phyloP scores from a whole-genome alignment of 179 eudicot species.

The Heliamphora pulchella region DNA sequence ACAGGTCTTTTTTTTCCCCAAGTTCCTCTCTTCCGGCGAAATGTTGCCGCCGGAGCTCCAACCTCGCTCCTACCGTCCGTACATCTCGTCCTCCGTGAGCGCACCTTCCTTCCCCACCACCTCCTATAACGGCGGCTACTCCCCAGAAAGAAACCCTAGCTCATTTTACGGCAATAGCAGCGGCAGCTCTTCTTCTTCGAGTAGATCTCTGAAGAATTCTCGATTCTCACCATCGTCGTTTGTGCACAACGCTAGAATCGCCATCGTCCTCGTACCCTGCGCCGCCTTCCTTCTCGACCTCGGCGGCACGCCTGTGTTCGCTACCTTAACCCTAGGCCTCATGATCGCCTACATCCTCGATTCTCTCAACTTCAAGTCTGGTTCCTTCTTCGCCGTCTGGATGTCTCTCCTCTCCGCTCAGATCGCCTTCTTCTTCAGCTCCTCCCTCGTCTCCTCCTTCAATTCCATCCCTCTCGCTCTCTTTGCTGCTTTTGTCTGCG shows the following conservation, averaged over 20 bases:
- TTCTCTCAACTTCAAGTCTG: conserved; percentile 63
- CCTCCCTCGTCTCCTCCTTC: conserved; percentile 42
- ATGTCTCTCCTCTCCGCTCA: conserved; percentile 68
- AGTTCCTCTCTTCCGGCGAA: conserved; percentile 12
- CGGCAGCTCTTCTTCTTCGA: conserved; percentile 16
- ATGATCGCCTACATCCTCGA: conserved; percentile 85
- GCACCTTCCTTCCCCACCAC: conserved; percentile 46
- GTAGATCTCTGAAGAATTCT: conserved; percentile 32
- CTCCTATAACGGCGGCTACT: conserved; percentile 27
- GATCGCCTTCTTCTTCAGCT: conserved; percentile 66
- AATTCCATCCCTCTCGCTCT: conserved; percentile 41
- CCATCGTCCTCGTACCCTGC: conserved; percentile 63
- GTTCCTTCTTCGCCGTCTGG: conserved; percentile 85
- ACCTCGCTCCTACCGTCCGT: conserved; percentile 58
- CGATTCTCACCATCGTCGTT: conserved; percentile 49
- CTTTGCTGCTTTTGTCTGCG: conserved; percentile 48
- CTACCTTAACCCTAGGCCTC: conserved; percentile 52
- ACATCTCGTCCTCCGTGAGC: conserved; percentile 48
- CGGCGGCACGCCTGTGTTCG: conserved; percentile 71
- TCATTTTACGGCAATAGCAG: conserved; percentile 22
- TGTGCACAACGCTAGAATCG: conserved; percentile 61
- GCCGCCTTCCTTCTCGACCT: conserved; percentile 85
- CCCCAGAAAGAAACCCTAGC: conserved; percentile 50
- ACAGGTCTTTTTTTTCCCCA: too few relatives aligned
- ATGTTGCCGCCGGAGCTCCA: conserved; percentile 80